Evolutionary conservation across 2,329 filamentous ascomycete species (phyloP).

Genomic region (Massarina eburnea): DNA sequence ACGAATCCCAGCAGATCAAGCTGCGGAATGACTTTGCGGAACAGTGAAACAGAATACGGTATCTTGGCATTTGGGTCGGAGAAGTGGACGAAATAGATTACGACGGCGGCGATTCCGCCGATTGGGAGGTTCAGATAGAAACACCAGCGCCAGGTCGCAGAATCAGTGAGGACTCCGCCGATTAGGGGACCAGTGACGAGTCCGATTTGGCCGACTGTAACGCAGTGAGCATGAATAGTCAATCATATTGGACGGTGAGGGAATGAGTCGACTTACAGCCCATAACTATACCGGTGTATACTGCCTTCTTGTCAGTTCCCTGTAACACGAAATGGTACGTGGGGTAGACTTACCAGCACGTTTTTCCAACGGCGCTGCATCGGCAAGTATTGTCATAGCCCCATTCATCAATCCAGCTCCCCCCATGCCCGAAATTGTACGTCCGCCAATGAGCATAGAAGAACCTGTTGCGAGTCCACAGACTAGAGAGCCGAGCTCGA

Average conservation of each 20-base stretch:
- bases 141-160: slow-evolving; percentile 44
- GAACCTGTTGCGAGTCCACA: slow-evolving; percentile 45
- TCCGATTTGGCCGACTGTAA: slow-evolving; percentile 24
- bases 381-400: slow-evolving; percentile 9
- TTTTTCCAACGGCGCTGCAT: slow-evolving; percentile 35
- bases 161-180: slow-evolving; percentile 42
- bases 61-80: slow-evolving; percentile 10
- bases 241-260: not conserved
- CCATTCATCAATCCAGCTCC: slow-evolving; percentile 16
- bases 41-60: slow-evolving; percentile 5
- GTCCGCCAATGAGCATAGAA: slow-evolving; percentile 13
- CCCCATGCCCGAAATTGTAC: slow-evolving; percentile 14
- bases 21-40: slow-evolving; percentile 10
- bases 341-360: slow-evolving; percentile 30
- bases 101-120: slow-evolving; percentile 38
- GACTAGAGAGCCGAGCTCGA: slow-evolving; percentile 52
- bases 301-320: not conserved
- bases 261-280: slow-evolving; percentile 2
- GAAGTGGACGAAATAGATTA: slow-evolving; percentile 30
- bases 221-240: slow-evolving; percentile 43
- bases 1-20: slow-evolving; percentile 20
- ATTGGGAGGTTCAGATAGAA: slow-evolving; percentile 52
- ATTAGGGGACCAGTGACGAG: slow-evolving; percentile 43
- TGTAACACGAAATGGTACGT: not conserved
- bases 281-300: slow-evolving; percentile 12